phyloP scores from a whole-genome alignment of 2,329 filamentous ascomycete genomes.

The Parascedosporium putredinis region DNA sequence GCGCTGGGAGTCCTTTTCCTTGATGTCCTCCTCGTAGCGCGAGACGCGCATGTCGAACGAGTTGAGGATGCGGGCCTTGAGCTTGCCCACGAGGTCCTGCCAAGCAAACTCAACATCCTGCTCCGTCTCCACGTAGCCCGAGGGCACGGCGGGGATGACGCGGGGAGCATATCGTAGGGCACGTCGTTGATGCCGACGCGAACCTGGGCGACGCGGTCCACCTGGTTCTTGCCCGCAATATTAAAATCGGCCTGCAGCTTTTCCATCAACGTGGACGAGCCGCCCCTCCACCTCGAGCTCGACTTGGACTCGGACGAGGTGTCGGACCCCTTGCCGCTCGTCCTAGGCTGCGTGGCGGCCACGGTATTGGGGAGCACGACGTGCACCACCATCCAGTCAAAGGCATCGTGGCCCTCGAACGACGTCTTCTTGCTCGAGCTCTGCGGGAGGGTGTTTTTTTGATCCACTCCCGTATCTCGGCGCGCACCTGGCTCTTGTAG shows the following conservation, averaged over 20 bases:
- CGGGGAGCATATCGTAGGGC: constrained; percentile 52
- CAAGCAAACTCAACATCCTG: constrained; percentile 75
- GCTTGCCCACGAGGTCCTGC: constrained; percentile 71
- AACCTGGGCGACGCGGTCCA: constrained; percentile 77
- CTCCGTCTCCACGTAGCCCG: constrained; percentile 57
- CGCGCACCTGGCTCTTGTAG: constrained; percentile 72
- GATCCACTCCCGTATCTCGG: constrained; percentile 83
- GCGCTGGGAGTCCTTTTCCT: constrained; percentile 82
- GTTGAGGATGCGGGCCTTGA: constrained; percentile 76
- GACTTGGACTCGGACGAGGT: constrained; percentile 56
- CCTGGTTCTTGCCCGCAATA: constrained; percentile 54
- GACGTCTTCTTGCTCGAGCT: constrained; percentile 48
- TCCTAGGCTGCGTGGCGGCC: constrained; percentile 67
- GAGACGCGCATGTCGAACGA: constrained; percentile 86
- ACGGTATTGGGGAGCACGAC: constrained; percentile 80
- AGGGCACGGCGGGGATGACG: constrained; percentile 52
- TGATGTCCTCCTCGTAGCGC: constrained; percentile 96
- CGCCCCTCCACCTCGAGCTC: constrained; percentile 64
- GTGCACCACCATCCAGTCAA: constrained; percentile 90
- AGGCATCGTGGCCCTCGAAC: constrained; percentile 91
- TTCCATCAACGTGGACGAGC: constrained; percentile 75
- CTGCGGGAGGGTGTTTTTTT: constrained; percentile 57
- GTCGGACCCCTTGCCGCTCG: constrained; percentile 41
- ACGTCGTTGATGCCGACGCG: constrained; percentile 63
- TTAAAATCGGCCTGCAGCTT: constrained; percentile 89